Conservation (phyloP, 495 filamentous ascomycete species). For the Parathielavia hyrcaniae region DNA sequence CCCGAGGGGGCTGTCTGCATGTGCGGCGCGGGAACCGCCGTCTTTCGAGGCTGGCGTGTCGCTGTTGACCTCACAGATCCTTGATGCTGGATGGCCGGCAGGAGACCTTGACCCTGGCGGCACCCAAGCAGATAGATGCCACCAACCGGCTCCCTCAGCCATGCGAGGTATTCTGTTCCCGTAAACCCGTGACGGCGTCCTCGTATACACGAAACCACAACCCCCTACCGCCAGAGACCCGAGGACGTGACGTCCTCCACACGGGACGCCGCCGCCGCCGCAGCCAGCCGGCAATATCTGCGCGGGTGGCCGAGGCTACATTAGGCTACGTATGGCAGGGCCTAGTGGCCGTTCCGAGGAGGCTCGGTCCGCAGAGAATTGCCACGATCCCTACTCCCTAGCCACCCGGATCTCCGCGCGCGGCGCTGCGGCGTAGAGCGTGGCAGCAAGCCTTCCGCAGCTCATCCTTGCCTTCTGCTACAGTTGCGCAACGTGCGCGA, state of each 20-base stretch:
- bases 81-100: too few species aligned
- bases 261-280: neutral
- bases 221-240: neutral
- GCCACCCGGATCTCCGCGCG: constrained; percentile 14
- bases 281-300: neutral
- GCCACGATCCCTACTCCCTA: neutral
- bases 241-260: constrained; percentile 5
- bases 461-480: neutral
- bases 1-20: constrained; percentile 17
- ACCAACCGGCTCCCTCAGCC: neutral
- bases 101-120: neutral
- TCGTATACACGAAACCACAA: neutral
- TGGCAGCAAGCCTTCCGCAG: neutral
- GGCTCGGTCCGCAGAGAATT: constrained; percentile 9
- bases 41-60: neutral
- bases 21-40: constrained; percentile 11
- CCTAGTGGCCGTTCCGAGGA: constrained; percentile 12
- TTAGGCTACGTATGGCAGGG: neutral
- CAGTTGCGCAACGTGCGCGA: neutral
- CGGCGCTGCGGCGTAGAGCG: neutral
- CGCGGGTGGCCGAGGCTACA: neutral
- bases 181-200: neutral
- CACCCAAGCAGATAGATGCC: neutral
- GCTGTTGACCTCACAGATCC: neutral
- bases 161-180: neutral